phyloP scores from a whole-genome alignment of 2,329 filamentous ascomycete genomes.

The Fusarium metavorans region DNA sequence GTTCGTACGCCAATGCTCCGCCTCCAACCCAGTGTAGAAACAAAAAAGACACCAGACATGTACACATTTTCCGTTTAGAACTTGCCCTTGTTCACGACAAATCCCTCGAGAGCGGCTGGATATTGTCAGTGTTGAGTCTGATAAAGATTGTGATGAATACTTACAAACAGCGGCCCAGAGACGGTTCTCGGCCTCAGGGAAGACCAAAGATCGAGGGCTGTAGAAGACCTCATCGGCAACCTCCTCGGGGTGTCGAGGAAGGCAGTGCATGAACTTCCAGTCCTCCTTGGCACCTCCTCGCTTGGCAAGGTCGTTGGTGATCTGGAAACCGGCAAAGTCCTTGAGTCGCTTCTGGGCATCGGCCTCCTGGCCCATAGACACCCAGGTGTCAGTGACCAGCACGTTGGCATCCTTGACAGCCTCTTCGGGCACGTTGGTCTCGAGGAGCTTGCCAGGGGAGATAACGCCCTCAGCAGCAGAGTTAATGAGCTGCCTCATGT shows the following conservation, averaged over 20 bases:
- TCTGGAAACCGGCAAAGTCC: slow-evolving; percentile 90
- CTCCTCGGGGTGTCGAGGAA: slow-evolving; percentile 92
- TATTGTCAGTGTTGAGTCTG: slow-evolving; percentile 28
- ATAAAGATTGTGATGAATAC: slow-evolving; percentile 46
- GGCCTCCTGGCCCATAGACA: slow-evolving; percentile 97
- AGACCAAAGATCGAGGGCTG: slow-evolving; percentile 85
- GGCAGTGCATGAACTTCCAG: slow-evolving; percentile 99
- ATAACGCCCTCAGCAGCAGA: slow-evolving; percentile 68
- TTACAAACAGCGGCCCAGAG: slow-evolving; percentile 87
- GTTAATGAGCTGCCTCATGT: slow-evolving; percentile 80
- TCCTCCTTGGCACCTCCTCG: slow-evolving; percentile 85
- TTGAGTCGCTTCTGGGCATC: slow-evolving; percentile 82
- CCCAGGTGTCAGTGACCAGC: slow-evolving; percentile 96
- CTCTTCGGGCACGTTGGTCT: slow-evolving; percentile 86
- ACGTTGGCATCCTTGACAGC: slow-evolving; percentile 88
- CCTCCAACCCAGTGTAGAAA: slow-evolving; percentile 25
- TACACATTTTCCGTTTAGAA: slow-evolving; percentile 56
- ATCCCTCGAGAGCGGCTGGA: slow-evolving; percentile 81
- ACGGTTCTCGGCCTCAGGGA: slow-evolving; percentile 93
- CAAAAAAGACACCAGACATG: slow-evolving; percentile 22
- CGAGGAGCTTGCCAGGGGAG: slow-evolving; percentile 74
- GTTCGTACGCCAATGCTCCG: slow-evolving; percentile 42
- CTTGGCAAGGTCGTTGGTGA: slow-evolving; percentile 86
- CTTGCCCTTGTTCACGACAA: slow-evolving; percentile 93
- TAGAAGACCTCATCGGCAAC: slow-evolving; percentile 97